Percentiles rank a stretch among this genome's conserved stretches.
These are phyloP conservation scores for Rutstroemia sydowiana DNA, from an alignment of 2,329 filamentous ascomycete genomes.

Conservation along the genomic window DNA sequence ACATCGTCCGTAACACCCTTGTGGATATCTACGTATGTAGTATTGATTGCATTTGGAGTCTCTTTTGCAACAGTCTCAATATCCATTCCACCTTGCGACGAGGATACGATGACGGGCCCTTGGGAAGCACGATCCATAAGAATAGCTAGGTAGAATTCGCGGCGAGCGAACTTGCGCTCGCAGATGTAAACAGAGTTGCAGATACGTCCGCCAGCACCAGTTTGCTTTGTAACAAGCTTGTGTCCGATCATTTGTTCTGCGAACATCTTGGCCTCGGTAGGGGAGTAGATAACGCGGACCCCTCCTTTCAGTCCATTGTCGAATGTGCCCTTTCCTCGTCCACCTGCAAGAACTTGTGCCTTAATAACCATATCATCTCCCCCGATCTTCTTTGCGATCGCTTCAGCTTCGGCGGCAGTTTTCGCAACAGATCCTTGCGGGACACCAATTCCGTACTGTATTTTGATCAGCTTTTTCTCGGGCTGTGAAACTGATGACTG, in stretches of 20 bases:
- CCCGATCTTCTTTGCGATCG: conserved; percentile 83
- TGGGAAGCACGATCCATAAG: conserved; percentile 95
- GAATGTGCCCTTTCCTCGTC: conserved; percentile 94
- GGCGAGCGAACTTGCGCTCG: conserved; percentile 98
- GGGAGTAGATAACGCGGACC: conserved; percentile 98
- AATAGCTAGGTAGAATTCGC: conserved; percentile 98
- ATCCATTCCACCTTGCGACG: conserved; percentile 98
- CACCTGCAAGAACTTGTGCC: conserved; percentile 95
- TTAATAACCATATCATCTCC: conserved; percentile 99
- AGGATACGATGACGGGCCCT: conserved; percentile 91
- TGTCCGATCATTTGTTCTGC: conserved; percentile 99
- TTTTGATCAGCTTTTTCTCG: conserved; percentile 25
- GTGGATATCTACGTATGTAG: conserved; percentile 90
- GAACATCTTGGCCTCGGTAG: conserved; percentile 93
- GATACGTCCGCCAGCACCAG: conserved; percentile 82
- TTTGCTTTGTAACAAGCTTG: conserved; percentile 99
- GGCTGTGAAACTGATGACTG: background rate
- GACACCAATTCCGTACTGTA: conserved; percentile 89
- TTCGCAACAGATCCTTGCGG: conserved; percentile 84
- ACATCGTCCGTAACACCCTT: conserved; percentile 92
- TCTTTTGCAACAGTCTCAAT: conserved; percentile 99
- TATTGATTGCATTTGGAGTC: conserved; percentile 90
- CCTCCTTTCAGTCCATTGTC: conserved; percentile 98
- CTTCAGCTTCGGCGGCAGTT: conserved; percentile 79
- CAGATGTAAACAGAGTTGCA: conserved; percentile 98